phyloP scores from a whole-genome alignment of 1,284 basidiomycete species.

The Rhodotorula sp. region DNA sequence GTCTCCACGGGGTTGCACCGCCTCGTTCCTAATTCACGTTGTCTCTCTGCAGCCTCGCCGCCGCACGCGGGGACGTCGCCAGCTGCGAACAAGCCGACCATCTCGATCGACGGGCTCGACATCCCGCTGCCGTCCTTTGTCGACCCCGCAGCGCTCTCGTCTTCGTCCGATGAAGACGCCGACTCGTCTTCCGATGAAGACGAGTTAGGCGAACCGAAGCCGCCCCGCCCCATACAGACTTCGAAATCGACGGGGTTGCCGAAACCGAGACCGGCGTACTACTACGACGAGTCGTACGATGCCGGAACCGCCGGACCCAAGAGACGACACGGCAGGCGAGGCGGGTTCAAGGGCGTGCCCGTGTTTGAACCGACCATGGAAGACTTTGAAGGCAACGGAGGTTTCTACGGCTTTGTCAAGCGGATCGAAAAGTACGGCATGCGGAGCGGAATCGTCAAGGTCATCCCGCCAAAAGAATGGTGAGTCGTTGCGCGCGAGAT shows the following conservation, averaged over 20 bases:
- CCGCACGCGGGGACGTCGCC: background rate
- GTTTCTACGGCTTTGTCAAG: slow-evolving; percentile 86
- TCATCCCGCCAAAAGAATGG: slow-evolving; percentile 92
- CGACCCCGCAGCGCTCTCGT: slow-evolving; percentile 23
- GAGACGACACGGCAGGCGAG: slow-evolving; percentile 30
- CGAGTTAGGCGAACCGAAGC: slow-evolving; percentile 30
- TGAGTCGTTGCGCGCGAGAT: slow-evolving; percentile 50
- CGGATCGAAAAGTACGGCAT: slow-evolving; percentile 82
- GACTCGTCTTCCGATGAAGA: slow-evolving; percentile 39
- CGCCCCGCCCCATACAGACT: slow-evolving; percentile 9
- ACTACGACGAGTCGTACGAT: slow-evolving; percentile 41
- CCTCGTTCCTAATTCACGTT: background rate
- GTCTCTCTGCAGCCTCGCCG: slow-evolving; percentile 6
- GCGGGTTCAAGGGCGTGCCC: slow-evolving; percentile 65
- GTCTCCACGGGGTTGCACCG: background rate
- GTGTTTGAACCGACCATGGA: slow-evolving; percentile 89
- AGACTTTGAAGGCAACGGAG: slow-evolving; percentile 50
- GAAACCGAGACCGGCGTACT: slow-evolving; percentile 37
- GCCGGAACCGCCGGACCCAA: slow-evolving; percentile 38
- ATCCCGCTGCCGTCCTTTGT: slow-evolving; percentile 39
- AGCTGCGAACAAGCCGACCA: background rate
- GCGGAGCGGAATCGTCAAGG: slow-evolving; percentile 85
- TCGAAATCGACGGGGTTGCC: slow-evolving; percentile 26
- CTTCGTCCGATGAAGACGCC: slow-evolving; percentile 16
- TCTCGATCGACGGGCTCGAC: background rate